phyloP scores from a whole-genome alignment of 1,284 basidiomycete species.

The Ganoderma leucocontextum region DNA sequence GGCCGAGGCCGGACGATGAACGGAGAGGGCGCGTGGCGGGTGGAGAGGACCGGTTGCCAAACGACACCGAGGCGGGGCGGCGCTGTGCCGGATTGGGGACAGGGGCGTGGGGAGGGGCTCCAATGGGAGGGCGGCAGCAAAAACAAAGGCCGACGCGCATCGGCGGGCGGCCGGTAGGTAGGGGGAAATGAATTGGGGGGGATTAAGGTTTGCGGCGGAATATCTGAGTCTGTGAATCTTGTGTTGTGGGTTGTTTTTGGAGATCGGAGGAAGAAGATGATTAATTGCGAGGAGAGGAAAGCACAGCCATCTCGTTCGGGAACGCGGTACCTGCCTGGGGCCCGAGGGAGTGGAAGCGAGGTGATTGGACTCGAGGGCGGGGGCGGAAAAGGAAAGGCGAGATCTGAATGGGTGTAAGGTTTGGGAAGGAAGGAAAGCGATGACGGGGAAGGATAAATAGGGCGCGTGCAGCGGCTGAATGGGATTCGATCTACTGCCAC shows the following conservation, averaged over 20 bases:
- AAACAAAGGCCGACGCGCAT: not conserved
- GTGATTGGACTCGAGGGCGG: constrained; percentile 31
- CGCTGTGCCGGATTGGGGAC: not conserved
- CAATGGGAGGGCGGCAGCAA: not conserved
- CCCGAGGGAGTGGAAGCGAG: constrained; percentile 32
- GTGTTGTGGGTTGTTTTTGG: constrained; percentile 20
- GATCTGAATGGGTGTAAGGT: constrained; percentile 26
- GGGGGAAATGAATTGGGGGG: constrained; percentile 29
- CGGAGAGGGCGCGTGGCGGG: not conserved
- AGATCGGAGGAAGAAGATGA: constrained; percentile 35
- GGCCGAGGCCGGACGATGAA: not conserved
- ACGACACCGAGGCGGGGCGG: constrained; percentile 4
- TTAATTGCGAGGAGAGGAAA: constrained; percentile 33
- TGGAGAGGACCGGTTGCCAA: not conserved
- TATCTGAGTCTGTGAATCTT: constrained; percentile 28
- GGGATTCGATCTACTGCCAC: constrained; percentile 35
- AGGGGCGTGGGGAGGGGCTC: not conserved
- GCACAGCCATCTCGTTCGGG: constrained; percentile 35
- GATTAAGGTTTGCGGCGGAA: constrained; percentile 27
- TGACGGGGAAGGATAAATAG: constrained; percentile 37
- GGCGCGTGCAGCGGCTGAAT: constrained; percentile 30
- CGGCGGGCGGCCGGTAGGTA: constrained; percentile 30
- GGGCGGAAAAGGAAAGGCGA: constrained; percentile 33
- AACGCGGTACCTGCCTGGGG: constrained; percentile 31
- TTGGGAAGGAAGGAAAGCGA: constrained; percentile 30